A percentile compares a stretch with the other conserved stretches of the same genome.
Conservation (phyloP, 148 eudicot genomes). For the Rhododendron henanense region DNA sequence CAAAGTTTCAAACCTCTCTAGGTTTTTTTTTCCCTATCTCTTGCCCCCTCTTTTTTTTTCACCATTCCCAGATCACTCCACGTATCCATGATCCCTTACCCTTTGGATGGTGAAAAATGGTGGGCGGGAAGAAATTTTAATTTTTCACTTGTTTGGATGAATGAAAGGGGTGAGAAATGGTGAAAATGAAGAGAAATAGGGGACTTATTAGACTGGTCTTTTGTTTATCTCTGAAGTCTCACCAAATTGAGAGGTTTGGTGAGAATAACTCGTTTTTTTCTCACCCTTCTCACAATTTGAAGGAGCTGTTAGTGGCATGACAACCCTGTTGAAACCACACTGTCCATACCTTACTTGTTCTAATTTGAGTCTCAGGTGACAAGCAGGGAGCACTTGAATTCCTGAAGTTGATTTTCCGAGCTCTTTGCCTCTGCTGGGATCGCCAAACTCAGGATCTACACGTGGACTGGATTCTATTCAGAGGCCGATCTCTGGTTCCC, state of each 20-base stretch:
- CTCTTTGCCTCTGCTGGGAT: conserved; percentile 99
- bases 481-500: conserved; percentile 87
- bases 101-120: background rate
- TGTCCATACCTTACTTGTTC: background rate
- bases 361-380: conserved; percentile 47
- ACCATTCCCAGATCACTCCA: background rate
- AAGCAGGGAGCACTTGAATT: conserved; percentile 90
- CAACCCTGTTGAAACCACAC: background rate
- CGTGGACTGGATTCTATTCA: conserved; percentile 80
- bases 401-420: conserved; percentile 82
- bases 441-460: conserved; percentile 98
- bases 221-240: background rate
- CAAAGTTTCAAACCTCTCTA: background rate
- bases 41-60: background rate
- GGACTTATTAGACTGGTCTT: background rate
- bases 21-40: background rate
- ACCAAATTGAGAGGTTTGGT: background rate
- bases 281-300: background rate
- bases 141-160: background rate
- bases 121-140: background rate
- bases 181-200: background rate
- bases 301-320: background rate
- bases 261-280: background rate
- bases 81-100: background rate
- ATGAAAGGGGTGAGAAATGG: background rate